Evolutionary conservation across 2,329 filamentous ascomycete species (phyloP), one percentile per base, ranked within the genome.

Genomic region (Hypomyces rosellus): DNA sequence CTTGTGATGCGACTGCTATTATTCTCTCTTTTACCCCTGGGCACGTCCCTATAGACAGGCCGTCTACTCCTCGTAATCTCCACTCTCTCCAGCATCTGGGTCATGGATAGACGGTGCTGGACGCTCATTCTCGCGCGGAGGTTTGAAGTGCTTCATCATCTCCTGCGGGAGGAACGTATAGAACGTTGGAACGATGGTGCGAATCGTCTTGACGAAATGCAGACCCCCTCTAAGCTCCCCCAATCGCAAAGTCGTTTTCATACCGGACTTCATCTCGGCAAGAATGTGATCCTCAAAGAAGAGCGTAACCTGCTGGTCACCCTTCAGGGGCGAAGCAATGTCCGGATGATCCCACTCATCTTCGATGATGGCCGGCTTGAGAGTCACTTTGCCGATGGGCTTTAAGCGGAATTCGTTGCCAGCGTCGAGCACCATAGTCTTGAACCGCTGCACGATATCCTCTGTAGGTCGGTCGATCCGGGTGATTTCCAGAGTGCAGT

Each of bases 131-230:
- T 58, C 58, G 3, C 62, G 61, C 0, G 84, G 84, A 20, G 77
- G 68, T 63, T 82, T 87, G 76, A 80, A 90, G 15, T 74, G 65
- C 18, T 74, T 59, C 84, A 91, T 87, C 56, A 87, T 69, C 57
- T 85, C 80, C 63, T 91, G 88, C 1, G 80, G 76, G 22, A 90
- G 69, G 50, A 81, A 80, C 0, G 73, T 77, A 61, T 86, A 81
- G 61, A 86, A 88, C 0, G 77, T 78, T 3, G 81, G 81, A 50
- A 78, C 76, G 11, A 84, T 63, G 0, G 73, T 73, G 25, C 70
- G 62, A 14, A 85, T 63, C 2, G 73, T 66, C 61, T 84, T 84
- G 62, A 90, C 78, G 63, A 86, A 89, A 55, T 72, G 74, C 20
- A 88, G 53, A 2, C 81, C 85, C 20, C 84, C 85, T 20, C 85